A percentile compares a stretch with the other conserved stretches of the same genome.
Conservation (phyloP, 2,329 filamentous ascomycete species). For the Penicillium sp. region DNA sequence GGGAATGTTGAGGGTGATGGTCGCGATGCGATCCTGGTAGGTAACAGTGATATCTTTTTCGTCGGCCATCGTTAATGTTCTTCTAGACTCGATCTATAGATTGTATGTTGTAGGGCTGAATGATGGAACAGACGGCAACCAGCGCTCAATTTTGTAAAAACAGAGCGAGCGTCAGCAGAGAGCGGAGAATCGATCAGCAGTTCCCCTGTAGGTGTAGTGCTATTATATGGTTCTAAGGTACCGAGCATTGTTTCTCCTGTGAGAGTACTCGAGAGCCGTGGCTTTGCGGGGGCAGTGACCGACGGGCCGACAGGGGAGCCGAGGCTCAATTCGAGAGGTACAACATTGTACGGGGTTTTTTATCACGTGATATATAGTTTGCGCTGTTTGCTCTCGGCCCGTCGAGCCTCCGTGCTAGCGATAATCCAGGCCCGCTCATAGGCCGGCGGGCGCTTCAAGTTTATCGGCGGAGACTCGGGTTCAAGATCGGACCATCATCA, state of each 20-base stretch:
- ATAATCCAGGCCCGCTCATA: conserved; percentile 15
- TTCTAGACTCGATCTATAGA: not conserved
- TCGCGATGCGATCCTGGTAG: conserved; percentile 72
- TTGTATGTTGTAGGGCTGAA: not conserved
- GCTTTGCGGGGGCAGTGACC: conserved; percentile 17
- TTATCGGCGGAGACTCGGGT: conserved; percentile 12
- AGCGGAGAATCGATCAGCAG: conserved; percentile 13
- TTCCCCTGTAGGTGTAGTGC: not conserved
- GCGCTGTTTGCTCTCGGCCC: conserved; percentile 11
- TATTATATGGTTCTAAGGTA: conserved; percentile 5
- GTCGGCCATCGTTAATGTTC: conserved; percentile 14
- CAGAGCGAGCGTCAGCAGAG: not conserved
- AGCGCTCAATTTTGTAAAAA: not conserved
- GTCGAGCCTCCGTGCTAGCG: conserved; percentile 23
- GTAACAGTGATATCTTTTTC: conserved; percentile 61
- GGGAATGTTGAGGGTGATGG: conserved; percentile 84
- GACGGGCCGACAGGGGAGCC: conserved; percentile 23
- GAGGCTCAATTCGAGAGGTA: conserved; percentile 15
- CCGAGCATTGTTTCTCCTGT: not conserved
- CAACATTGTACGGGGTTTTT: too few relatives aligned
- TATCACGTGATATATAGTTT: conserved; percentile 21
- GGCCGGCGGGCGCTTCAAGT: conserved; percentile 10
- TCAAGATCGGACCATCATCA: conserved; percentile 9
- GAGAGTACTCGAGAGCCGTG: conserved; percentile 6
- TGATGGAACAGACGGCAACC: not conserved